Base-by-base conservation (phyloP, 805 yeast species). In the Yamadazyma scolyti region DNA sequence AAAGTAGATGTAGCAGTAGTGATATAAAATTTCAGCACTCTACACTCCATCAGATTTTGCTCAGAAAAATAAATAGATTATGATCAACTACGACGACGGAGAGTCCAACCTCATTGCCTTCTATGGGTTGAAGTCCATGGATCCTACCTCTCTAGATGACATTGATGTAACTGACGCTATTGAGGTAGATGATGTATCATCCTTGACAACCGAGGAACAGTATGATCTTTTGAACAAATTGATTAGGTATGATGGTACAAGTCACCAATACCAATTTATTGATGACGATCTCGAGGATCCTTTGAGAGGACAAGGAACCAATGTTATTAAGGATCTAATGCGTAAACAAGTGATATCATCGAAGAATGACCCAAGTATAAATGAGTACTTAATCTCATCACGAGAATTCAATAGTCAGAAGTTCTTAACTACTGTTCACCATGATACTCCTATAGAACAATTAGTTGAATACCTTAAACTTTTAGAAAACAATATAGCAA, bases 371-470 rank as follows among this genome's bases (percentile, higher is more conserved):
- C 59, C 62, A 1, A 39, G 43, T 7, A 30, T 64, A 17, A 42
- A 46, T 25, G 48, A 54, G 27, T 65, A 46, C 43, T 40, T 65
- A 28, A 61, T 64, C 11, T 48, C 63, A 8, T 60, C 66, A 5
- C 58, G 61, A 36, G 39, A 44, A 18, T 65, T 65, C 47, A 53
- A 54, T 30, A 48, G 66, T 13, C 55, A 51, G 30, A 55, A 58
- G 36, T 65, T 52, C 36, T 51, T 65, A 23, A 52, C 66, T 6
- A 48, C 54, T 1, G 48, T 65, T 9, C 71, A 65, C 40, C 42
- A 46, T 23, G 63, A 64, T 20, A 55, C 68, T 1, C 47, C 65
- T 1, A 57, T 65, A 9, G 59, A 62, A 17, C 54, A 58, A 11
- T 52, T 65, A 42, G 40, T 47, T 6, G 27, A 38, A 5, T 52